A percentile compares a stretch with the other conserved stretches of the same genome.
Evolutionary conservation across 2,329 filamentous ascomycete species (phyloP).

Genomic region (Colletotrichum euphorbiae): DNA sequence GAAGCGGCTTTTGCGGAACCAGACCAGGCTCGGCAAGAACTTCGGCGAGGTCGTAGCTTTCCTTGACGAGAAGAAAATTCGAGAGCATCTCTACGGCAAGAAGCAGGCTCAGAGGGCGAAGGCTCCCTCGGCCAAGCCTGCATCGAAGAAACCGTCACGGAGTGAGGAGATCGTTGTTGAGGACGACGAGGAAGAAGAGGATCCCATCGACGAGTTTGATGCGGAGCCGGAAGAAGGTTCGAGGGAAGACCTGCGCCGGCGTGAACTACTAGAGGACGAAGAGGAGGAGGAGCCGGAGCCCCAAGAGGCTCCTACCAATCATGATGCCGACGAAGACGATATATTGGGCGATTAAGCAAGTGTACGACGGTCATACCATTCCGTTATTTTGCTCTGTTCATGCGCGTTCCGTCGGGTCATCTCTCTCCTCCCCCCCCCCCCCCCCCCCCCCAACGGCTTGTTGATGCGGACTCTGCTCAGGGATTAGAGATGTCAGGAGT

Average conservation of each 20-base stretch:
- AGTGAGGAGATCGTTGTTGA: slow-evolving; percentile 60
- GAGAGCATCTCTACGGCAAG: slow-evolving; percentile 52
- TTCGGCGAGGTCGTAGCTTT: slow-evolving; percentile 87
- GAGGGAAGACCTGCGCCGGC: slow-evolving; percentile 65
- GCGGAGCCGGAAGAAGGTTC: slow-evolving; percentile 70
- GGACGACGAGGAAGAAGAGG: slow-evolving; percentile 55
- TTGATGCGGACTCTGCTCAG: neutral
- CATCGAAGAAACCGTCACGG: slow-evolving; percentile 55
- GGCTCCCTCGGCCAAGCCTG: slow-evolving; percentile 54
- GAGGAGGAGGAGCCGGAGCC: slow-evolving; percentile 55
- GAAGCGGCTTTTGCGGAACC: slow-evolving; percentile 81
- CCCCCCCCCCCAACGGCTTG: neutral
- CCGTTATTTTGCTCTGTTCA: slow-evolving; percentile 28
- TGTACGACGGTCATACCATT: neutral
- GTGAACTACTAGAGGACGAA: slow-evolving; percentile 66
- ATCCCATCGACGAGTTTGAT: slow-evolving; percentile 58
- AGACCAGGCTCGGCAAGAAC: slow-evolving; percentile 82
- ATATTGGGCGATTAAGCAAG: slow-evolving; percentile 55
- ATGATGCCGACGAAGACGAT: slow-evolving; percentile 46
- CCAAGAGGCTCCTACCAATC: slow-evolving; percentile 40
- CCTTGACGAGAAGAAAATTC: slow-evolving; percentile 76
- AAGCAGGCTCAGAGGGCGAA: slow-evolving; percentile 46
- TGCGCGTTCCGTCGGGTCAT: neutral
- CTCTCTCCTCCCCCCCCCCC: neutral
- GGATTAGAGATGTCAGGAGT: neutral